Evolutionary conservation across 225 moss, liverwort and hornwort species (phyloP).

Genomic region (Rhytidiadelphus loreus): DNA sequence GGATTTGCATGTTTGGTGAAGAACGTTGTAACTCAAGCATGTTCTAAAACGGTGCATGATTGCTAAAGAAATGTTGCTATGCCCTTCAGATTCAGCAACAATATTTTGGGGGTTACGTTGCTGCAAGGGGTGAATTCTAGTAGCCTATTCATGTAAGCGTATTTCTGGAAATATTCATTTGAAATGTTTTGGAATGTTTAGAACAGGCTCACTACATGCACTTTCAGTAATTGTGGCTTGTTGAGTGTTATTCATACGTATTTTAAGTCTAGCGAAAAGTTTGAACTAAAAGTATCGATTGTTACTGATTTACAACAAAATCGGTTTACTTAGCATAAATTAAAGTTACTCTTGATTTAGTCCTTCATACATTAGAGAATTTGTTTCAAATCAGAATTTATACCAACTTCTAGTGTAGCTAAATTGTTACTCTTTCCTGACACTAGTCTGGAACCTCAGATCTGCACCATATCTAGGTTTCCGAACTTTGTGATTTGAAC

Average conservation of each 20-base stretch:
- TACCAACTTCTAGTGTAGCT: neutral
- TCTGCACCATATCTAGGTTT: neutral
- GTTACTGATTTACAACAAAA: neutral
- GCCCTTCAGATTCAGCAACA: neutral
- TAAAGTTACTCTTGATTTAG: neutral
- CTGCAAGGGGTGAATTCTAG: too few species aligned
- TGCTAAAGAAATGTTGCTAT: neutral
- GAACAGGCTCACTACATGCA: too few species aligned
- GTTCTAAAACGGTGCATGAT: neutral
- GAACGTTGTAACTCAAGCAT: too few species aligned
- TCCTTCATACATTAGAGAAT: neutral
- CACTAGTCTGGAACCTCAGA: neutral
- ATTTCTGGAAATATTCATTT: too few species aligned
- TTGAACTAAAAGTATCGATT: neutral
- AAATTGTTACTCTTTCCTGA: neutral
- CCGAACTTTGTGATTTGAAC: neutral
- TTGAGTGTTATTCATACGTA: too few species aligned
- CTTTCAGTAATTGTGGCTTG: too few species aligned
- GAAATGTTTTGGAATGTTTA: too few species aligned
- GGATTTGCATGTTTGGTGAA: too few species aligned
- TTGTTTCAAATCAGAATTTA: neutral
- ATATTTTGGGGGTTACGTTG: too few species aligned
- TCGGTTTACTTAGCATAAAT: too few species aligned
- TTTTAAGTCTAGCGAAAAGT: neutral
- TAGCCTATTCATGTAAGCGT: too few species aligned